Conservation (phyloP, 768 basidiomycete species). For the Russula abietina region DNA sequence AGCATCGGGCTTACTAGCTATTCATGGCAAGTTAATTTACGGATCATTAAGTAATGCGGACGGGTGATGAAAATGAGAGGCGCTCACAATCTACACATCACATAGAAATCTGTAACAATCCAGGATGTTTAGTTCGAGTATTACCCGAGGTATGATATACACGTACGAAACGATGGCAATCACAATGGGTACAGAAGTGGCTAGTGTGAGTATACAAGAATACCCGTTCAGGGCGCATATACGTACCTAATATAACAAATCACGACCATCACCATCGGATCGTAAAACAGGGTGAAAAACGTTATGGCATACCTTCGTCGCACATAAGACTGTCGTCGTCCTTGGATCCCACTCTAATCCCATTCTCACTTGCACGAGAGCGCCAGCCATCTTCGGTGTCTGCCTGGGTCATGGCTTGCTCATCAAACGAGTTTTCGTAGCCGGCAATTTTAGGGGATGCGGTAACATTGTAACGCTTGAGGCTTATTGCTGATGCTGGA, state of each 20-base stretch:
- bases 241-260: conserved; percentile 29
- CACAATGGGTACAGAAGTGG: not conserved
- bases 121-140: not conserved
- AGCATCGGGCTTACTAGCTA: conserved; percentile 17
- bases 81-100: conserved; percentile 20
- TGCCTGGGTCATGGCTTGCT: conserved; percentile 41
- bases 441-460: conserved; percentile 40
- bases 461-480: conserved; percentile 39
- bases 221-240: conserved; percentile 35
- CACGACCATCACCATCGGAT: conserved; percentile 29
- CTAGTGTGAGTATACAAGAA: not conserved
- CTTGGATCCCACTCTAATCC: conserved; percentile 54
- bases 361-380: conserved; percentile 62
- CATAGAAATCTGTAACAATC: conserved; percentile 3
- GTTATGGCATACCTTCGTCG: conserved; percentile 41
- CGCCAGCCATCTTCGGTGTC: conserved; percentile 69
- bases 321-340: conserved; percentile 37
- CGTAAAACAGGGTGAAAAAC: conserved; percentile 37
- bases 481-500: conserved; percentile 43
- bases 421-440: conserved; percentile 30
- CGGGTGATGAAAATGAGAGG: conserved; percentile 28
- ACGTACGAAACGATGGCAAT: conserved; percentile 11
- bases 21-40: conserved; percentile 19
- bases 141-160: not conserved
- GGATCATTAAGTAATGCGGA: conserved; percentile 35